phyloP scores from a whole-genome alignment of 257 asterid genomes.

The Nemophila menziesii region DNA sequence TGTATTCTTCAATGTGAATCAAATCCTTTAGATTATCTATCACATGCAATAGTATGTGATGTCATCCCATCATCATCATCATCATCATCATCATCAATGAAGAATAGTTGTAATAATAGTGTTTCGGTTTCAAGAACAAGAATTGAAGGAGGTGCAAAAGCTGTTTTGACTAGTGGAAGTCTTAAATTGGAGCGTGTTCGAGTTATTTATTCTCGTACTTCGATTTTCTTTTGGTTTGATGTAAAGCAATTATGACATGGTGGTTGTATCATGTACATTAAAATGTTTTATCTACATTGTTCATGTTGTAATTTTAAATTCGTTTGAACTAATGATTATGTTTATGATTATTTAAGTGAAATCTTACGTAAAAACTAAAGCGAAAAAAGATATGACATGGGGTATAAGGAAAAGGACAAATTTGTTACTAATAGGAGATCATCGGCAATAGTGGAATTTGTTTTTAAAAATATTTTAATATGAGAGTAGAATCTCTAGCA shows the following conservation, averaged over 20 bases:
- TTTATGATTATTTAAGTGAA: no score
- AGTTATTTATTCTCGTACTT: constrained; percentile 65
- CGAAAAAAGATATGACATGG: no score
- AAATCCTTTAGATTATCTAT: constrained; percentile 83
- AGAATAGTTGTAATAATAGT: constrained; percentile 31
- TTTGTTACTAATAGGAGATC: no score
- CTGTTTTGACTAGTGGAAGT: constrained; percentile 75
- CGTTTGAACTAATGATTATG: no score
- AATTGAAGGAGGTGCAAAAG: constrained; percentile 96
- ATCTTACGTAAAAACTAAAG: no score
- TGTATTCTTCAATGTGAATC: constrained; percentile 92
- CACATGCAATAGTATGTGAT: constrained; percentile 68
- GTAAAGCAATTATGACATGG: constrained; percentile 29
- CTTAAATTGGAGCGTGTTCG: constrained; percentile 75
- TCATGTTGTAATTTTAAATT: no score
- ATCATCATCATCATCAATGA: constrained; percentile 25
- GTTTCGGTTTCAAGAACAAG: constrained; percentile 67
- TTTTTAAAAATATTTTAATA: no score
- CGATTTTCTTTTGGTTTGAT: constrained; percentile 76
- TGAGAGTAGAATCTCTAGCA: no score
- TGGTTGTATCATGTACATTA: constrained; percentile 1
- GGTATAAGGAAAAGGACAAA: no score
- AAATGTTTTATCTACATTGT: no score
- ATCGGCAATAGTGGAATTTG: no score
- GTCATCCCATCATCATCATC: no score